phyloP scores from a whole-genome alignment of 371 early-diverging fungal genomes.

The Mucor ambiguus region DNA sequence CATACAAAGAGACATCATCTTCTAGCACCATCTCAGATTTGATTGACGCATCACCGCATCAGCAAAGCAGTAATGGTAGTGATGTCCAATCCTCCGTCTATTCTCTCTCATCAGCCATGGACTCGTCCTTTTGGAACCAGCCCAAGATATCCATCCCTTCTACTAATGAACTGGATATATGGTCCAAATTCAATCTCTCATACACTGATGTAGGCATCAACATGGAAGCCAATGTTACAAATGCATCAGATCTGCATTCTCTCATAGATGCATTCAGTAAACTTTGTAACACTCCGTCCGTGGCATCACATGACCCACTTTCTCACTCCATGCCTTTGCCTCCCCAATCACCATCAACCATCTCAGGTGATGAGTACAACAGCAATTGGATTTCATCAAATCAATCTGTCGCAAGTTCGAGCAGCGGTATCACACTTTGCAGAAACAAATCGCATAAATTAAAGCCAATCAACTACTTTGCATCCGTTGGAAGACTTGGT shows the following conservation, averaged over 20 bases:
- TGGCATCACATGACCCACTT: constrained; percentile 15
- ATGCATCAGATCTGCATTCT: constrained; percentile 34
- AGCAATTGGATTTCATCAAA: constrained; percentile 6
- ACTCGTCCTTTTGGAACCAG: constrained; percentile 13
- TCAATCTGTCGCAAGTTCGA: constrained; percentile 15
- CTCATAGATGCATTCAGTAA: constrained; percentile 37
- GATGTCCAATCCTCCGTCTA: constrained; percentile 8
- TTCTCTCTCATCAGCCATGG: constrained; percentile 11
- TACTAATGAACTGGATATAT: constrained; percentile 12
- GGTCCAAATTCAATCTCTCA: constrained; percentile 34
- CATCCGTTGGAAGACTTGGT: constrained; percentile 33
- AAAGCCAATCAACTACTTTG: constrained; percentile 47
- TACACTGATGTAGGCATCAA: constrained; percentile 37
- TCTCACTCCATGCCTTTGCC: constrained; percentile 9
- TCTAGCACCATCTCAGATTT: background rate
- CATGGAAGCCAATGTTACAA: constrained; percentile 38
- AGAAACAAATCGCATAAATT: constrained; percentile 40
- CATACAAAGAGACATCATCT: background rate
- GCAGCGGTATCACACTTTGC: constrained; percentile 28
- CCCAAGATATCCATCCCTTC: constrained; percentile 5
- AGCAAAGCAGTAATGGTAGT: background rate
- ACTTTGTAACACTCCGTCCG: constrained; percentile 22
- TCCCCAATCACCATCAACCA: constrained; percentile 18
- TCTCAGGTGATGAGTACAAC: constrained; percentile 14
- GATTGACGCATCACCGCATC: background rate